A percentile compares a stretch with the other conserved stretches of the same genome.
phyloP scores from a whole-genome alignment of 2,329 filamentous ascomycete genomes.

The Eutypa lata region DNA sequence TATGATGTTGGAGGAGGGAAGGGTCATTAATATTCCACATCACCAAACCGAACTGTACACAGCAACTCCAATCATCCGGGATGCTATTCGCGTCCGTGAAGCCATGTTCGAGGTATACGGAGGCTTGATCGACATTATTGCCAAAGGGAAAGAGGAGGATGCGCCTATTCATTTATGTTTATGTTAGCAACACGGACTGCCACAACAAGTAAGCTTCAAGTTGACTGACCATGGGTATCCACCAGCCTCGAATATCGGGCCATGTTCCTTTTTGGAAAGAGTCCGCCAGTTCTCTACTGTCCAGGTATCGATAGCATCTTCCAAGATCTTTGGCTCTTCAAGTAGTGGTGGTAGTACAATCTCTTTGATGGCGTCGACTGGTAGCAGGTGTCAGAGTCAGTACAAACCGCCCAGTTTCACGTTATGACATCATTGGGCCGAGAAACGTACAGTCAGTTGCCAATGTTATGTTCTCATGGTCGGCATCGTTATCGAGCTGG shows the following conservation, averaged over 20 bases:
- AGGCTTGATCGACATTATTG: slow-evolving; percentile 90
- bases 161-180: slow-evolving; percentile 55
- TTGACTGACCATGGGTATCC: slow-evolving; percentile 76
- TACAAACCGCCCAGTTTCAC: background rate
- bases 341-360: slow-evolving; percentile 67
- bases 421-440: background rate
- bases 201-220: slow-evolving; percentile 1
- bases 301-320: slow-evolving; percentile 79
- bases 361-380: slow-evolving; percentile 83
- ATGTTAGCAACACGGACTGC: slow-evolving; percentile 3
- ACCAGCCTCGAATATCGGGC: slow-evolving; percentile 81
- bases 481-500: slow-evolving; percentile 44
- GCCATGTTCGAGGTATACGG: slow-evolving; percentile 94
- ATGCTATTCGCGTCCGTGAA: slow-evolving; percentile 70
- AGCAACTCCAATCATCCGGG: slow-evolving; percentile 93
- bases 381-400: slow-evolving; percentile 23
- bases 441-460: slow-evolving; percentile 51
- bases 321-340: slow-evolving; percentile 76
- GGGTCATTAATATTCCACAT: slow-evolving; percentile 94
- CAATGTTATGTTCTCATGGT: slow-evolving; percentile 45
- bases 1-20: slow-evolving; percentile 75
- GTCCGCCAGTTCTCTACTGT: slow-evolving; percentile 79
- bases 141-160: slow-evolving; percentile 93
- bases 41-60: slow-evolving; percentile 91
- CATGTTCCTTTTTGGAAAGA: slow-evolving; percentile 77